A percentile compares a stretch with the other conserved stretches of the same genome.
Conservation (phyloP, 2,329 filamentous ascomycete genomes). For the Xylariaceae sp. region DNA sequence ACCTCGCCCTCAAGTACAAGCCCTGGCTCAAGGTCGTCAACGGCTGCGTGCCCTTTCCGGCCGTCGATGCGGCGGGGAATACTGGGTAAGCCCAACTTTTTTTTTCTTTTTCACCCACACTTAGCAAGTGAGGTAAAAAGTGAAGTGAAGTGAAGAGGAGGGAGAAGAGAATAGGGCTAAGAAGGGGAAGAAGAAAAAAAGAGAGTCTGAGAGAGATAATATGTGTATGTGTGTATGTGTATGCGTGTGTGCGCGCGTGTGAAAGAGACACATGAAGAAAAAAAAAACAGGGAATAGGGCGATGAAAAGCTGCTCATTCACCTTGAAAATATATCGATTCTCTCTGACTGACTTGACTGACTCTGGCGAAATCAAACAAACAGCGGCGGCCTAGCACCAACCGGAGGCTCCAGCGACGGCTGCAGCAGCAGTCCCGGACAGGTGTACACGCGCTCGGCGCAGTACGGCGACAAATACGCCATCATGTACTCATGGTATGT, state of each 20-base stretch:
- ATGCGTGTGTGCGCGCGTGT: no score
- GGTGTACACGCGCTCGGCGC: slow-evolving; percentile 29
- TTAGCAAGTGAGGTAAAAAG: neutral
- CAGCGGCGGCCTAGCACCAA: slow-evolving; percentile 28
- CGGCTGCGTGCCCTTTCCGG: slow-evolving; percentile 55
- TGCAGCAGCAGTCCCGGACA: slow-evolving; percentile 30
- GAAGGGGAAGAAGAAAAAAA: no score
- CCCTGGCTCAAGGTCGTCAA: slow-evolving; percentile 45
- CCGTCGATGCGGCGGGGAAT: slow-evolving; percentile 45
- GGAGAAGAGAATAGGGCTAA: no score
- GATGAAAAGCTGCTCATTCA: no score
- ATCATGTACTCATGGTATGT: slow-evolving; percentile 31
- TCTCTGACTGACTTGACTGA: no score
- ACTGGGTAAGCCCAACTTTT: slow-evolving; percentile 18
- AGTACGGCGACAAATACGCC: slow-evolving; percentile 26
- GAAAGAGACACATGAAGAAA: no score
- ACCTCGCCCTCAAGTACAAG: slow-evolving; percentile 44
- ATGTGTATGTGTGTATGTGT: no score
- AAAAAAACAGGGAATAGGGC: no score
- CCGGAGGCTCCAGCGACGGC: slow-evolving; percentile 23
- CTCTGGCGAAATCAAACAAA: slow-evolving; percentile 1
- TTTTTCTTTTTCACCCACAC: neutral
- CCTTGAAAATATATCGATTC: no score
- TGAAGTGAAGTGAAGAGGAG: no score
- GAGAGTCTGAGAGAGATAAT: no score